Base-by-base conservation (phyloP, 148 eudicot species). In the Rhododendron molle region DNA sequence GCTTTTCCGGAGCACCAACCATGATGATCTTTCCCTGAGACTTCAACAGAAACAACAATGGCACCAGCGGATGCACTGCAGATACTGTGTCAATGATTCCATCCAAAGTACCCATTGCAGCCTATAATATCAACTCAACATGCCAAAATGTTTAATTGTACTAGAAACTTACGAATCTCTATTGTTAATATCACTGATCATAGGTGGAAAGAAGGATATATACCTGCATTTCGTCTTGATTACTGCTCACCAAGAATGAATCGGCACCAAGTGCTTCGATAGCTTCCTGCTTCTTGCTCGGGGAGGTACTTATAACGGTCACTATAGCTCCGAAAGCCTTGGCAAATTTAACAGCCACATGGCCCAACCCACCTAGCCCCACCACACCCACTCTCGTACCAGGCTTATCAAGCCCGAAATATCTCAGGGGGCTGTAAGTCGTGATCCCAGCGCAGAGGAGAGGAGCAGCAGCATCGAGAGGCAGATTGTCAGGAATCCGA, bases 371-470 rank as follows among this genome's bases (percentile, higher is more conserved):
- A 21, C 84, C 84, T 1, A 82, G 74, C 3, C 90, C 90, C 52
- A 88, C 90, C 46, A 88, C 79, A 28, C 90, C 90, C 11, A 84
- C 20, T 46, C 84, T 86, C 52, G 76, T 46, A 4, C 86, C 84
- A 7, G 91, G 90, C 71, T 84, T 81, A 30, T 87, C 85, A 0
- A 90, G 91, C 82, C 87, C 88, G 76, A 28, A 90, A 32, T 90
- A 83, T 79, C 62, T 88, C n/a, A 90, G 77, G 23, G 90, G 89
- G 76, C 91, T 87, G 14, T 85, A 89, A 4, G 86, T 83, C 4
- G 87, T 83, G 43, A 87, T 85, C 14, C 91, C 91, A 60, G 90
- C 90, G 71, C 90, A 89, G 10, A 86, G 81, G 36, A 84, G 83
- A 8, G 90, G 88, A n/a, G 90, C 88, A 32, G 84, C 81, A 34